Conservation (phyloP, 2,329 filamentous ascomycete species). For the Tetracladium maxilliforme region DNA sequence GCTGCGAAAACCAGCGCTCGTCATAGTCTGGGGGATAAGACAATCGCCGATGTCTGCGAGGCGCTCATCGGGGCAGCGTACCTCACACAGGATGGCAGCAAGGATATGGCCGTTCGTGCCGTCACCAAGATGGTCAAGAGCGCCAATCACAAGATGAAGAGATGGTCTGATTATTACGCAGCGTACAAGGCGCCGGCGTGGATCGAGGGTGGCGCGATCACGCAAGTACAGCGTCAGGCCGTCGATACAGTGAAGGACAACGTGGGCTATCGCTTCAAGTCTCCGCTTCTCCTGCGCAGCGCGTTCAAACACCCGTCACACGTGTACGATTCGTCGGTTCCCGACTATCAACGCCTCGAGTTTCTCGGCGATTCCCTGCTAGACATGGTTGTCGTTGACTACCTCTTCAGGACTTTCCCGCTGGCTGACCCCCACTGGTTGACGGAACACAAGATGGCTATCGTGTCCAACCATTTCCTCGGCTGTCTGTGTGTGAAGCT, state of each 20-base stretch:
- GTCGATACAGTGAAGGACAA: constrained; percentile 34
- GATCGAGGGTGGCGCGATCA: too few species aligned
- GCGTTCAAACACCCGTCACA: constrained; percentile 85
- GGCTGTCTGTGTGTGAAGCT: constrained; percentile 68
- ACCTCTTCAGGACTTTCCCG: constrained; percentile 65
- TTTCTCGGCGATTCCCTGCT: constrained; percentile 84
- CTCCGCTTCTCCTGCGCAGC: constrained; percentile 63
- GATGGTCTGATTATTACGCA: constrained; percentile 59
- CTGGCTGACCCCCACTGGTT: constrained; percentile 86
- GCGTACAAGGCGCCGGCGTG: constrained; percentile 58
- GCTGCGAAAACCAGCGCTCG: constrained; percentile 32
- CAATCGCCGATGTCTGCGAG: constrained; percentile 87
- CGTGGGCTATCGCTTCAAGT: constrained; percentile 53
- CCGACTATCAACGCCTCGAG: constrained; percentile 80
- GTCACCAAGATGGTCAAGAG: constrained; percentile 58
- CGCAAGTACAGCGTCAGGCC: too few species aligned
- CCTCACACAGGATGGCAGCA: constrained; percentile 24
- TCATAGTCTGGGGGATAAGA: constrained; percentile 73
- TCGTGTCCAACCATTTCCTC: constrained; percentile 93
- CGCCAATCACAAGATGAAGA: constrained; percentile 51
- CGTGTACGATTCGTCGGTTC: constrained; percentile 60
- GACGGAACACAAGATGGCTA: constrained; percentile 98
- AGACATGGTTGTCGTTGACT: constrained; percentile 73
- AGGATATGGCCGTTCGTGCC: constrained; percentile 39
- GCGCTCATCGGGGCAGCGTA: constrained; percentile 82